Evolutionary conservation across 2,329 filamentous ascomycete genomes (phyloP), one percentile per base, ranked within the genome.

Genomic region (Botryotinia convoluta): DNA sequence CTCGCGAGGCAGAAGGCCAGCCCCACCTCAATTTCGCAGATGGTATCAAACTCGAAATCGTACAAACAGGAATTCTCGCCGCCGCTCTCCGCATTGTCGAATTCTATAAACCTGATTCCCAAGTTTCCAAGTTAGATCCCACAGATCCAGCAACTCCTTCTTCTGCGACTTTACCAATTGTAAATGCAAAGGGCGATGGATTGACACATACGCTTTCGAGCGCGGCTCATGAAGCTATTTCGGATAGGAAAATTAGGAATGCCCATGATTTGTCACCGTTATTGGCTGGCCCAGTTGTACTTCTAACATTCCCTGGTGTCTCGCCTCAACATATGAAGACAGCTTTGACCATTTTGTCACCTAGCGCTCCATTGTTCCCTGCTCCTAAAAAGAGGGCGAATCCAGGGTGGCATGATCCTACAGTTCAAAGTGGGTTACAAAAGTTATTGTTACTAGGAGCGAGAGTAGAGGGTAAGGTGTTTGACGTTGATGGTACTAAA

Each of bases 381-480:
- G 90, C 93, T 6, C 95, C 95, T 1, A 89, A 89, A 69, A 88
- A 93, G 74, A 91, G 88, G 82, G 91, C 89, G 78, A 93, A 88
- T 79, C 94, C 95, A 0, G 90, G 91, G 20, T 97, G 94, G 83
- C 88, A 97, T 82, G 95, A 98, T 72, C 87, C 89, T 0, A 82
- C 87, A 2, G 93, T 95, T 72, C 95, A 98, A 83, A 89, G 85
- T 76, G 96, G 93, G 12, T 82, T 99, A 77, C 90, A 94, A 79
- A 99, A 99, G 84, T 84, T 99, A 76, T 86, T 97, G 82, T 84
- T 99, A 48, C 84, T 99, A 22, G 96, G 94, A 71, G 95, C 95
- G 22, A 87, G 96, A 69, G 88, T 98, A 44, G 96, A 99, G 80
- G 93, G 93, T 75, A 91, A 81, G 75, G 78, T 84, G 3, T 78